These are phyloP conservation scores for Boletus speciosus DNA, from an alignment of 768 basidiomycete genomes.

Conservation along the genomic window DNA sequence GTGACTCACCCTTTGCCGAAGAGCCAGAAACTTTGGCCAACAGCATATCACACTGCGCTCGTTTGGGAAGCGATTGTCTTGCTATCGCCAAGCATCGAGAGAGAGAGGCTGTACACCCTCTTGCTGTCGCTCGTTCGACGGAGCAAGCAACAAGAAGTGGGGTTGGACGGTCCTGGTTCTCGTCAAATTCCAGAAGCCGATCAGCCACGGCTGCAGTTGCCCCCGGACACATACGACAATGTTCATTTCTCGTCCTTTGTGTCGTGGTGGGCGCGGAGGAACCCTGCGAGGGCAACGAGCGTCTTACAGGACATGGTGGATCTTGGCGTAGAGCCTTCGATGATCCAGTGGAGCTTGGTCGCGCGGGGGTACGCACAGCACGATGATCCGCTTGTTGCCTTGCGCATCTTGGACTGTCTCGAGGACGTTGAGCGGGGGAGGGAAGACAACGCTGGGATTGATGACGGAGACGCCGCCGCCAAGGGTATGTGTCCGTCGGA, in stretches of 20 bases:
- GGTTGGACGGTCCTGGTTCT: not conserved
- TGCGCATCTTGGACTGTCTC: slow-evolving; percentile 41
- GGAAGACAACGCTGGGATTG: not conserved
- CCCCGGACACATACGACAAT: slow-evolving; percentile 31
- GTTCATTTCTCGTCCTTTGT: slow-evolving; percentile 56
- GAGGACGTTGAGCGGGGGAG: slow-evolving; percentile 25
- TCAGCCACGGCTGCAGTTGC: slow-evolving; percentile 14
- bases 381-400: slow-evolving; percentile 35
- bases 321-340: slow-evolving; percentile 42
- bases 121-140: slow-evolving; percentile 31
- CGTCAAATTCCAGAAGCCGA: not conserved
- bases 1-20: not conserved
- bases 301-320: slow-evolving; percentile 53
- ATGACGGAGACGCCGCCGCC: not conserved
- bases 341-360: slow-evolving; percentile 49
- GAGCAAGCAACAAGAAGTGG: not conserved
- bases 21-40: slow-evolving; percentile 31
- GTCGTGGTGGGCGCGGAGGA: slow-evolving; percentile 32
- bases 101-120: slow-evolving; percentile 42
- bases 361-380: slow-evolving; percentile 43
- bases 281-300: slow-evolving; percentile 30
- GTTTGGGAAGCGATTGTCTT: slow-evolving; percentile 33
- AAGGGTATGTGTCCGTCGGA: not conserved
- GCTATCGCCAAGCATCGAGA: slow-evolving; percentile 14
- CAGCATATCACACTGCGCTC: slow-evolving; percentile 32